Evolutionary conservation across 306 rosid genomes (phyloP), one percentile per base, ranked within the genome.

Genomic region (Sindora glabra): DNA sequence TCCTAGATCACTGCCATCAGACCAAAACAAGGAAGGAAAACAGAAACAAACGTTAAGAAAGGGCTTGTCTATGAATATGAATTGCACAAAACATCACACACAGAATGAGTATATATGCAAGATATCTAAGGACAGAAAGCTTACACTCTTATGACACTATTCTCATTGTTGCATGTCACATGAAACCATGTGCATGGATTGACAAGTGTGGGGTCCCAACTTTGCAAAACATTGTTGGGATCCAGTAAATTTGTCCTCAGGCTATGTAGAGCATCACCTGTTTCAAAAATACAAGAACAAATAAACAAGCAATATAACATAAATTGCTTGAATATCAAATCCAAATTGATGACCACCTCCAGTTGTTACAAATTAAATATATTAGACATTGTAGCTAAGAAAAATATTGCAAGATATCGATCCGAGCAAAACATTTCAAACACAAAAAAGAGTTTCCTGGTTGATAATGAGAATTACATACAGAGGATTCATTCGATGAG

Each of bases 141-240:
- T 74, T 80, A 92, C 99, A 92, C 99, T 80, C 99, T 78, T 47
- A 92, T 89, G 66, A 92, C 99, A 53, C 97, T 92, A 59, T 92
- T 92, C 59, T 89, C 99, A 69, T 92, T 92, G 80, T 89, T 92
- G 81, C 99, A 92, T 10, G 99, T 92, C 52, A 92, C 99, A 64
- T 89, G 99, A 78, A 92, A 92, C 99, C 99, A 92, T 34, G 99
- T 92, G 54, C 99, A 92, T 0, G 99, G 99, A 74, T 92, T 92
- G 56, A 92, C 99, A 30, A 89, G 99, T 8, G 99, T 92, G 48
- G 99, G 99, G 80, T 92, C 99, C 99, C 99, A 92, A 80, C 99
- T 92, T 65, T 89, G 96, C 75, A 92, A 70, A 57, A 92, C 99
- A 79, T 86, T 92, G 78, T 89, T 86, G 42, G 99, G 99, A 69